phyloP scores from a whole-genome alignment of 176 grass and related monocot genomes.

The Stipa capillata region DNA sequence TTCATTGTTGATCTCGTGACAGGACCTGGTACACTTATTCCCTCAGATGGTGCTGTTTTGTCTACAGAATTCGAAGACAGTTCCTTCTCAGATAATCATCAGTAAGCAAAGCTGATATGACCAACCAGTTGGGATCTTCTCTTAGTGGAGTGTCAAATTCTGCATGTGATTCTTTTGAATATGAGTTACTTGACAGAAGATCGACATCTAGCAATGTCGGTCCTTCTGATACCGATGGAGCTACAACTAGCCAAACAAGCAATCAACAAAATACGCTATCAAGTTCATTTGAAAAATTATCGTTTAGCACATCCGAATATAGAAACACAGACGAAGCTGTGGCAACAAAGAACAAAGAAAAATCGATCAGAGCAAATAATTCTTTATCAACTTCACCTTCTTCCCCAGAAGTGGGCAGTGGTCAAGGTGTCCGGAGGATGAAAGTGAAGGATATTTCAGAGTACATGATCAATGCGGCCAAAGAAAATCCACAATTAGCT shows the following conservation, averaged over 20 bases:
- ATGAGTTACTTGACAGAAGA: conserved; percentile 32
- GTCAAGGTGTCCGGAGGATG: conserved; percentile 63
- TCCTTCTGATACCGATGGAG: conserved; percentile 45
- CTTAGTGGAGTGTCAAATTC: conserved; percentile 38
- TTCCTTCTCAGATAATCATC: conserved; percentile 29
- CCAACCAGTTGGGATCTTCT: conserved; percentile 38
- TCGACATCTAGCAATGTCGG: conserved; percentile 34
- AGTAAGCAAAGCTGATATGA: conserved; percentile 31
- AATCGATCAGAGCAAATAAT: background rate
- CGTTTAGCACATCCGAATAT: conserved; percentile 33
- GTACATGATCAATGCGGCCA: conserved; percentile 99
- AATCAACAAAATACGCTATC: conserved; percentile 36
- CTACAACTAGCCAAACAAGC: conserved; percentile 28
- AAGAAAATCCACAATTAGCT: conserved; percentile 90
- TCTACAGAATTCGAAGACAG: conserved; percentile 44
- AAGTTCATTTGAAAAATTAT: conserved; percentile 41
- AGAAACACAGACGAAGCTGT: background rate
- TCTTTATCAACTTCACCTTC: conserved; percentile 41
- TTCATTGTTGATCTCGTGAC: conserved; percentile 95
- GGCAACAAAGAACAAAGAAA: conserved; percentile 39
- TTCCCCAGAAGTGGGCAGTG: conserved; percentile 29
- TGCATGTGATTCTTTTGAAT: conserved; percentile 36
- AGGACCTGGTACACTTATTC: conserved; percentile 87
- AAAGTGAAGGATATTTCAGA: conserved; percentile 98
- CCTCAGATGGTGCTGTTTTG: conserved; percentile 72